Evolutionary conservation across 768 basidiomycete genomes (phyloP).

Genomic region (Podaxis sp.): DNA sequence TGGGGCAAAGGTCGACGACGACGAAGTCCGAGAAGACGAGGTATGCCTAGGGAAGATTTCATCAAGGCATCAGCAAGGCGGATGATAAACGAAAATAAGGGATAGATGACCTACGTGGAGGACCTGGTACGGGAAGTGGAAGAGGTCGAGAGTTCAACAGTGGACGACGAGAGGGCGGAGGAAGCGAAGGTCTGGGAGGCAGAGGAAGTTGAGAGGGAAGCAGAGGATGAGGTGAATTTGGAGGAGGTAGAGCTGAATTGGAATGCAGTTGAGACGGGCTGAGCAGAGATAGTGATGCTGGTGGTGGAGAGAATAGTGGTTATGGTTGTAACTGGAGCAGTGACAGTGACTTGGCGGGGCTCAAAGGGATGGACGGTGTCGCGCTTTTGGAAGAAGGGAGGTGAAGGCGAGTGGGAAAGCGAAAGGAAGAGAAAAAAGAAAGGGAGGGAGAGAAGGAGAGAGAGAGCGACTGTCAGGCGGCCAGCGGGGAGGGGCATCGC

Average conservation of each 20-base stretch:
- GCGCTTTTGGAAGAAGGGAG: background rate
- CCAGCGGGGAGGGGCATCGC: constrained; percentile 5
- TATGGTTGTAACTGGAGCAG: background rate
- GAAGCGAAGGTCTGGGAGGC: background rate
- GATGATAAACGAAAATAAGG: background rate
- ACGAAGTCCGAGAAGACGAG: background rate
- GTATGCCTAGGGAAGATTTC: background rate
- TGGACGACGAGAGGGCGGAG: background rate
- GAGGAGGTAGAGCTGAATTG: background rate
- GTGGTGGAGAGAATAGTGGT: background rate
- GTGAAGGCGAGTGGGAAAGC: background rate
- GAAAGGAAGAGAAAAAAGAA: background rate
- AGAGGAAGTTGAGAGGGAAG: background rate
- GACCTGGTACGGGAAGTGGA: background rate
- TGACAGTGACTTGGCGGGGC: constrained; percentile 1
- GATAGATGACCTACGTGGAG: background rate
- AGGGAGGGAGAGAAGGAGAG: background rate
- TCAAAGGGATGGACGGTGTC: background rate
- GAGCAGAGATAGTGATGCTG: background rate
- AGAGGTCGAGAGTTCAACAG: background rate
- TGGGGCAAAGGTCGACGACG: background rate
- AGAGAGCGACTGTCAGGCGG: background rate
- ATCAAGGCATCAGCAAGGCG: background rate
- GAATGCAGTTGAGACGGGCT: background rate
- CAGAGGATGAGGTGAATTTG: background rate